Conservation (phyloP, 2,329 filamentous ascomycete species). For the Aspergillus fructus region DNA sequence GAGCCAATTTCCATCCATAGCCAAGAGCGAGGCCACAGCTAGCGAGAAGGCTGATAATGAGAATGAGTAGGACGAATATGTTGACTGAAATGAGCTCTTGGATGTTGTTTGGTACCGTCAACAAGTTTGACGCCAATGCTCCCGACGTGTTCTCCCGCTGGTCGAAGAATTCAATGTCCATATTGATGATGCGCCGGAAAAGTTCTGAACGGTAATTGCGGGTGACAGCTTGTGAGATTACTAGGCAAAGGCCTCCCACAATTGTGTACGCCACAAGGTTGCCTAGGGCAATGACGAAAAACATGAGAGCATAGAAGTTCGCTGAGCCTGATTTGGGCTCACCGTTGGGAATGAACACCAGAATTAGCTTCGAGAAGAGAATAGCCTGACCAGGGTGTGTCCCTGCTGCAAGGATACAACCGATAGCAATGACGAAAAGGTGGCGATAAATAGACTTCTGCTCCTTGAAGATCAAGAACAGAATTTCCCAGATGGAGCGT, state of each 20-base stretch:
- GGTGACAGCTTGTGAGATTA: constrained; percentile 19
- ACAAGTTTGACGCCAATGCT: constrained; percentile 23
- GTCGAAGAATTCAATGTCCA: constrained; percentile 36
- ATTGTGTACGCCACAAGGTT: constrained; percentile 40
- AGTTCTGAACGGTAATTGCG: constrained; percentile 22
- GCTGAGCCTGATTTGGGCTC: background rate
- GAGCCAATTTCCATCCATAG: constrained; percentile 52
- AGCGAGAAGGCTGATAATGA: constrained; percentile 48
- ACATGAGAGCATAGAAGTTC: constrained; percentile 7
- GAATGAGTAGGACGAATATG: constrained; percentile 48
- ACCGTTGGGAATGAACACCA: background rate
- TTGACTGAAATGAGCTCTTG: constrained; percentile 52
- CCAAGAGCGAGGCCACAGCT: constrained; percentile 49
- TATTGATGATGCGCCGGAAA: constrained; percentile 25
- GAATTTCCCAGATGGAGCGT: constrained; percentile 1
- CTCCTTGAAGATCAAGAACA: constrained; percentile 2
- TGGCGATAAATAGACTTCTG: background rate
- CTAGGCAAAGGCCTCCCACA: constrained; percentile 33
- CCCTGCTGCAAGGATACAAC: constrained; percentile 7
- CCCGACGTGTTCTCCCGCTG: constrained; percentile 31
- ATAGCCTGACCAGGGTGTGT: constrained; percentile 35
- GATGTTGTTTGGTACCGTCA: constrained; percentile 36
- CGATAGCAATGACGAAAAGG: background rate
- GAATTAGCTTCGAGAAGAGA: background rate
- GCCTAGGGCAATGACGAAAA: constrained; percentile 5